phyloP scores from a whole-genome alignment of 768 basidiomycete species.

The Cubamyces sp. region DNA sequence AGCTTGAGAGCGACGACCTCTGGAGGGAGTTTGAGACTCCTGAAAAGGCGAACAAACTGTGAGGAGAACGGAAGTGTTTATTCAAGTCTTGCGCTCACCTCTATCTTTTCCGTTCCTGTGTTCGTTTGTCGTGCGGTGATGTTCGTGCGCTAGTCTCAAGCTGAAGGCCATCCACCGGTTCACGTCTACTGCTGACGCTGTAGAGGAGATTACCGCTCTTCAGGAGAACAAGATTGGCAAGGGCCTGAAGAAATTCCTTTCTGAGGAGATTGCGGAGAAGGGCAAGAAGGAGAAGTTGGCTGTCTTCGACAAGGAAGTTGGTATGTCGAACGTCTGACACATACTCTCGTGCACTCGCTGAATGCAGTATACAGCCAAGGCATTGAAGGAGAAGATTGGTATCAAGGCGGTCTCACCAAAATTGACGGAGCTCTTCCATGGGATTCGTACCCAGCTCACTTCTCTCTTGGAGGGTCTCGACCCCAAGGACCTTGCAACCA shows the following conservation, averaged over 20 bases:
- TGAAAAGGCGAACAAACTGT: conserved; percentile 92
- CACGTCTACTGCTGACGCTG: conserved; percentile 93
- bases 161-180: conserved; percentile 96
- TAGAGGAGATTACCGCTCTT: conserved; percentile 93
- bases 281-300: conserved; percentile 85
- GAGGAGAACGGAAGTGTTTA: conserved; percentile 39
- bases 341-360: background rate
- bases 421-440: conserved; percentile 86
- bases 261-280: conserved; percentile 84
- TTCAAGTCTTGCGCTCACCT: conserved; percentile 18
- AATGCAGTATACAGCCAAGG: conserved; percentile 53
- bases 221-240: conserved; percentile 94
- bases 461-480: conserved; percentile 88
- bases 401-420: conserved; percentile 71
- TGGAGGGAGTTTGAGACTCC: conserved; percentile 94
- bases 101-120: conserved; percentile 11
- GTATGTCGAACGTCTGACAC: conserved; percentile 47
- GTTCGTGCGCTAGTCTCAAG: conserved; percentile 66
- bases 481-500: conserved; percentile 93
- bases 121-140: background rate
- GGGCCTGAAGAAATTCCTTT: conserved; percentile 90
- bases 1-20: conserved; percentile 82
- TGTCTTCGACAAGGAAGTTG: conserved; percentile 89
- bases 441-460: conserved; percentile 88
- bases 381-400: conserved; percentile 92